phyloP scores from a whole-genome alignment of 1,284 basidiomycete genomes.

The Malassezia pachydermatis region DNA sequence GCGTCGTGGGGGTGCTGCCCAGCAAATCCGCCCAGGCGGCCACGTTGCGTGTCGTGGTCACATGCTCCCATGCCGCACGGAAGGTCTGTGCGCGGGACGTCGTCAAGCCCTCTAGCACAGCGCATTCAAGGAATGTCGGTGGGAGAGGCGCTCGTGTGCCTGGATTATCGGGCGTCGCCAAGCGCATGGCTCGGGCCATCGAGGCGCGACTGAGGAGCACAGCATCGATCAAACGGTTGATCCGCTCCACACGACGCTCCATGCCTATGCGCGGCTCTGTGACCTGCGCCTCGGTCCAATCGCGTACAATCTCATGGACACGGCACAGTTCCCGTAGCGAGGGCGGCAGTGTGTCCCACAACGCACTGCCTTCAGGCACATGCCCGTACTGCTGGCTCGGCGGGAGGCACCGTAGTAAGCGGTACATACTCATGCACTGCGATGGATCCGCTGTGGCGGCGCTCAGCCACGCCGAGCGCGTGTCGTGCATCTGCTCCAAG shows the following conservation, averaged over 20 bases:
- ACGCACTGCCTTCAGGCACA: neutral
- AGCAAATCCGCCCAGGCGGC: conserved; percentile 16
- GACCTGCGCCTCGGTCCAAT: conserved; percentile 41
- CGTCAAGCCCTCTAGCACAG: conserved; percentile 32
- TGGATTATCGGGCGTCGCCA: neutral
- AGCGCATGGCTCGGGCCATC: conserved; percentile 21
- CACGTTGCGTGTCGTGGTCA: conserved; percentile 9
- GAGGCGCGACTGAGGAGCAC: conserved; percentile 37
- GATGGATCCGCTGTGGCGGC: neutral
- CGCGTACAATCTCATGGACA: neutral
- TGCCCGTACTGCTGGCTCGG: neutral
- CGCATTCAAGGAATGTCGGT: conserved; percentile 38
- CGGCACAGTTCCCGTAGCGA: conserved; percentile 8
- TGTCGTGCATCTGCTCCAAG: conserved; percentile 5
- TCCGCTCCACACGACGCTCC: conserved; percentile 25
- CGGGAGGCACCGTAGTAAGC: conserved; percentile 4
- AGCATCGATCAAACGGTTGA: conserved; percentile 37
- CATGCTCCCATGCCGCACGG: conserved; percentile 38
- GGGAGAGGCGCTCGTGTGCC: conserved; percentile 3
- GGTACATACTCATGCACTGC: neutral
- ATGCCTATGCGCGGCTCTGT: conserved; percentile 39
- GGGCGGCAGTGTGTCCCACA: conserved; percentile 7
- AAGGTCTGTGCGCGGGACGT: conserved; percentile 34
- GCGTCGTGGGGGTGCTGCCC: conserved; percentile 16
- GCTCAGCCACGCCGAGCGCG: neutral